Percentiles rank a stretch among this genome's conserved stretches.
Evolutionary conservation across 371 early-diverging fungal species (phyloP).

Genomic region (Mortierella polycephala): DNA sequence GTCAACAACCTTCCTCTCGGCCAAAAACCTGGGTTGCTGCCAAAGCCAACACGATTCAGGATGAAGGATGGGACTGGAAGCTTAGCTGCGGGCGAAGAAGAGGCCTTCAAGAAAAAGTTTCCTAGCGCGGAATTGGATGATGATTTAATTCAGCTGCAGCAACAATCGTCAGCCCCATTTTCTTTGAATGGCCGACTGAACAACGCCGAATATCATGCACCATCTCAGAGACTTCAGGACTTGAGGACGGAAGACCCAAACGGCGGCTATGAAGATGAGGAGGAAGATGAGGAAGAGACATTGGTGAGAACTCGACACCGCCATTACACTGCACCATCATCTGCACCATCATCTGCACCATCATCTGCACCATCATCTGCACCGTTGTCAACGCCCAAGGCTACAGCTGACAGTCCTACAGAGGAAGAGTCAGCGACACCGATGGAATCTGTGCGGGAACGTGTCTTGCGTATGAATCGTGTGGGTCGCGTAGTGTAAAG

Average conservation of each 20-base stretch:
- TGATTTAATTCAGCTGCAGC: slow-evolving; percentile 19
- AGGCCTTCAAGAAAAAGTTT: slow-evolving; percentile 43
- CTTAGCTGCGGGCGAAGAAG: slow-evolving; percentile 39
- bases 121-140: slow-evolving; percentile 35
- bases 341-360: neutral
- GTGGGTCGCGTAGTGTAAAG: slow-evolving; percentile 27
- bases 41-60: slow-evolving; percentile 51
- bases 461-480: slow-evolving; percentile 47
- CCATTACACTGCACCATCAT: neutral
- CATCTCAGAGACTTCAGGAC: slow-evolving; percentile 33
- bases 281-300: slow-evolving; percentile 47
- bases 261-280: slow-evolving; percentile 3
- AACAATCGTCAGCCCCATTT: neutral
- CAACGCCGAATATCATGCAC: slow-evolving; percentile 16
- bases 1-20: slow-evolving; percentile 22
- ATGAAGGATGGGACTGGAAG: slow-evolving; percentile 50
- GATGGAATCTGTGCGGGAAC: slow-evolving; percentile 47
- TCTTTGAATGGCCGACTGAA: neutral
- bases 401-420: neutral
- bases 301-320: slow-evolving; percentile 29
- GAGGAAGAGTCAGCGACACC: slow-evolving; percentile 2
- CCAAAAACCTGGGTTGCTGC: slow-evolving; percentile 43
- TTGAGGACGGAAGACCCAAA: neutral
- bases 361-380: neutral
- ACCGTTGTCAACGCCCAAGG: neutral